phyloP scores from a whole-genome alignment of 495 filamentous ascomycete species.

The Acidiella bohemica region DNA sequence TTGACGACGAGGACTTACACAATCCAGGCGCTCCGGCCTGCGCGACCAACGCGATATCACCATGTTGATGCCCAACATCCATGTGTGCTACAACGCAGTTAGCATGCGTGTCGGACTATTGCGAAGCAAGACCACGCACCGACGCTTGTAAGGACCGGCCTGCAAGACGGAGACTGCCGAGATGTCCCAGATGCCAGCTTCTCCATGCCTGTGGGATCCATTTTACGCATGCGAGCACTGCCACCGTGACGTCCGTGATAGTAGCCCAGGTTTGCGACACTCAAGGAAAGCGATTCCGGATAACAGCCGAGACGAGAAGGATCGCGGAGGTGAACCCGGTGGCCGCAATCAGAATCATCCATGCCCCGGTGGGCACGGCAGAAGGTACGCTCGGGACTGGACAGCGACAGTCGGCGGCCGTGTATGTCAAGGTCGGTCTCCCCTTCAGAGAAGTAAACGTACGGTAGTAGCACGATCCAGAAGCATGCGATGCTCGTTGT shows the following conservation, averaged over 20 bases:
- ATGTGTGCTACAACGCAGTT: not conserved
- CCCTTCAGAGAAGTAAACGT: constrained; percentile 3
- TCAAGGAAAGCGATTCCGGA: constrained; percentile 1
- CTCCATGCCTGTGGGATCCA: constrained; percentile 1
- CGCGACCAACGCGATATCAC: not conserved
- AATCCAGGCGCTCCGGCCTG: constrained; percentile 3
- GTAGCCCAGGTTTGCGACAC: constrained; percentile 1
- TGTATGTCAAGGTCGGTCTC: not conserved
- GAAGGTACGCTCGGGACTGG: not conserved
- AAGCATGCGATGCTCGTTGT: constrained; percentile 1
- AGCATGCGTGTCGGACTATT: not conserved
- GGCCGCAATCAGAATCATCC: constrained; percentile 1
- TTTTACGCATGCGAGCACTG: not conserved
- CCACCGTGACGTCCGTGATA: not conserved
- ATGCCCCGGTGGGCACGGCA: constrained; percentile 1
- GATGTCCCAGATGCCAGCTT: constrained; percentile 1
- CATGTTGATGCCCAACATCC: constrained; percentile 3
- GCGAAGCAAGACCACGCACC: not conserved
- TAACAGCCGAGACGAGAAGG: not conserved
- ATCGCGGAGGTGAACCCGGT: not conserved
- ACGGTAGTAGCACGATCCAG: not conserved
- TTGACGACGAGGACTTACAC: constrained; percentile 1
- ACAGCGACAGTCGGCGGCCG: not conserved
- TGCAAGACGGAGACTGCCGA: not conserved
- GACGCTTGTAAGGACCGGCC: not conserved